These are phyloP conservation scores for Flaveria robusta DNA, from an alignment of 129 eudicot species.

Conservation along the genomic window DNA sequence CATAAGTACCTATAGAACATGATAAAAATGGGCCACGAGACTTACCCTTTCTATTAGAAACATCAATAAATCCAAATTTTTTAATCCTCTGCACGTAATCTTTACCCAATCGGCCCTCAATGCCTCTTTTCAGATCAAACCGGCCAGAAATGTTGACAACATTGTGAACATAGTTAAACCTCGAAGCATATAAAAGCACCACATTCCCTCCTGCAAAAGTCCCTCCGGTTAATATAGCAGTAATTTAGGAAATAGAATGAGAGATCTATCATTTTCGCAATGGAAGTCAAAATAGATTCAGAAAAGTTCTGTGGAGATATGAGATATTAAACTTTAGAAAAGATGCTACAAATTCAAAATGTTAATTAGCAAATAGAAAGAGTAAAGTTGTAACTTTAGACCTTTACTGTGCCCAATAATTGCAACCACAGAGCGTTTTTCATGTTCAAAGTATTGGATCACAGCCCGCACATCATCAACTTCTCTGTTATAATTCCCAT, in stretches of 20 bases:
- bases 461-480: conserved; percentile 74
- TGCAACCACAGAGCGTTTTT: conserved; percentile 42
- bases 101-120: conserved; percentile 74
- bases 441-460: conserved; percentile 48
- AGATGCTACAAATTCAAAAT: neutral
- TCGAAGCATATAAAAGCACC: conserved; percentile 68
- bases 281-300: neutral
- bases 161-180: conserved; percentile 45
- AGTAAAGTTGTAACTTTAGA: conserved; percentile 8
- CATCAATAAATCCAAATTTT: conserved; percentile 55
- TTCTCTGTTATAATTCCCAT: conserved; percentile 77
- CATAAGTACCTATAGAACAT: neutral
- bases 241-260: neutral
- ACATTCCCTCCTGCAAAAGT: conserved; percentile 68
- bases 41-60: conserved; percentile 53
- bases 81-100: conserved; percentile 52
- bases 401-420: conserved; percentile 91
- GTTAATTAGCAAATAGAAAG: neutral
- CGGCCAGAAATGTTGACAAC: conserved; percentile 77
- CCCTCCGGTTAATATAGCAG: conserved; percentile 8
- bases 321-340: no score
- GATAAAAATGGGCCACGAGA: neutral
- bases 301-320: neutral
- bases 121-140: conserved; percentile 60
- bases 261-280: no score